A percentile compares a stretch with the other conserved stretches of the same genome.
Evolutionary conservation across 2,329 filamentous ascomycete species (phyloP).

Genomic region (Exophiala alcalophila): DNA sequence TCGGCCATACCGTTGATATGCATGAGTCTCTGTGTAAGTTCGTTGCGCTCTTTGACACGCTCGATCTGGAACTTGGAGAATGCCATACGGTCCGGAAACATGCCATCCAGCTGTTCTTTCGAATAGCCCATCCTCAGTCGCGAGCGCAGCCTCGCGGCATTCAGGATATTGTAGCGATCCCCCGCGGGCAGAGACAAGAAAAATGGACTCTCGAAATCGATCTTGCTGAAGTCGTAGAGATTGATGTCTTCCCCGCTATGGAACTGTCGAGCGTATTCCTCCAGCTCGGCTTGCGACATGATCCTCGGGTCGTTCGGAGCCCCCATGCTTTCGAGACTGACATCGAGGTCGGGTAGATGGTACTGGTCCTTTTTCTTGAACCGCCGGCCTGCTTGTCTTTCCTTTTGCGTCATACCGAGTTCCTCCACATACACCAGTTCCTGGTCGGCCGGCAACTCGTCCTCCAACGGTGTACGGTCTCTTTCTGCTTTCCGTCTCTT

Average conservation of each 20-base stretch:
- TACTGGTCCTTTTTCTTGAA: slow-evolving; percentile 95
- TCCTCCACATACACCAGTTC: slow-evolving; percentile 90
- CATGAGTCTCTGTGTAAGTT: slow-evolving; percentile 93
- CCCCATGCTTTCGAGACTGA: slow-evolving; percentile 78
- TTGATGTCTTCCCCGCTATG: slow-evolving; percentile 84
- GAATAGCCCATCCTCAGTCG: slow-evolving; percentile 91
- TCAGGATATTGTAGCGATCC: slow-evolving; percentile 95
- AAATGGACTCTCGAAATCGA: slow-evolving; percentile 94
- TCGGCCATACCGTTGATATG: slow-evolving; percentile 84
- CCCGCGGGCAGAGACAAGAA: slow-evolving; percentile 85
- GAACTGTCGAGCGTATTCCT: slow-evolving; percentile 91
- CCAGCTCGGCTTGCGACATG: slow-evolving; percentile 91
- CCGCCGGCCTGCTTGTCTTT: slow-evolving; percentile 65
- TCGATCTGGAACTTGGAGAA: slow-evolving; percentile 97
- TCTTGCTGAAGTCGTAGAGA: slow-evolving; percentile 95
- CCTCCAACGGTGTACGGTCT: slow-evolving; percentile 48
- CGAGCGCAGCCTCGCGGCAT: slow-evolving; percentile 84
- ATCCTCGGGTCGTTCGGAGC: slow-evolving; percentile 88
- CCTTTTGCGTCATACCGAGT: slow-evolving; percentile 71
- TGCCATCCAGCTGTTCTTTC: slow-evolving; percentile 90
- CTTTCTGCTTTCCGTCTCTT: slow-evolving; percentile 57
- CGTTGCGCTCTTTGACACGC: slow-evolving; percentile 84
- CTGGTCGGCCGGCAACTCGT: slow-evolving; percentile 63
- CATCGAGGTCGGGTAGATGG: slow-evolving; percentile 81
- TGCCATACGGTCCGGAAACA: slow-evolving; percentile 97